phyloP scores from a whole-genome alignment of 148 eudicot genomes.

The Suaeda aralocaspica region DNA sequence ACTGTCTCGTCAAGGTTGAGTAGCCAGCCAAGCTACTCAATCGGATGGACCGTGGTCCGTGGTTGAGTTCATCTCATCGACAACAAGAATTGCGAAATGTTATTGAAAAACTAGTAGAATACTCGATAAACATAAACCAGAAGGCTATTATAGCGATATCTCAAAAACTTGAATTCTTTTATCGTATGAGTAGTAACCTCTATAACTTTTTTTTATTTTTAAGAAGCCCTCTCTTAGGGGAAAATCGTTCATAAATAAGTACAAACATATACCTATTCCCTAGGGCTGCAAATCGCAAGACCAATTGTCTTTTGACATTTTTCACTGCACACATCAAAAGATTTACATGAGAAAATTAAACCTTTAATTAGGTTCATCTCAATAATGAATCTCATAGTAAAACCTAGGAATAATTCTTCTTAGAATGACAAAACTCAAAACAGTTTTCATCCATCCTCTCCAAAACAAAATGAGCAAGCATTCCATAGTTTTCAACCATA shows the following conservation, averaged over 20 bases:
- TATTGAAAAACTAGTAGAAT: too few species aligned
- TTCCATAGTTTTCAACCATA: conserved; percentile 23
- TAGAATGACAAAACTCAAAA: conserved; percentile 23
- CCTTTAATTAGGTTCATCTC: too few species aligned
- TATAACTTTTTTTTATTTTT: neutral
- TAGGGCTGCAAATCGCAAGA: conserved; percentile 4
- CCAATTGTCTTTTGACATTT: neutral
- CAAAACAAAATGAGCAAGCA: conserved; percentile 29
- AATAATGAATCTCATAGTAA: neutral
- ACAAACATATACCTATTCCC: neutral
- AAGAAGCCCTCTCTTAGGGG: conserved; percentile 1
- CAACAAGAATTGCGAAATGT: too few species aligned
- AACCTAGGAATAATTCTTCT: conserved; percentile 6
- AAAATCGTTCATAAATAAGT: neutral
- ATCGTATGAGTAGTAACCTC: neutral
- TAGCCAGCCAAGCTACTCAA: too few species aligned
- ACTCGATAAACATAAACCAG: too few species aligned
- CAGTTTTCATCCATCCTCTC: conserved; percentile 27
- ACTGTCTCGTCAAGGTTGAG: too few species aligned
- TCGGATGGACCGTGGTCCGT: too few species aligned
- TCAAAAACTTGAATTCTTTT: neutral
- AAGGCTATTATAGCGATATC: too few species aligned
- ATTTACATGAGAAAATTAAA: neutral
- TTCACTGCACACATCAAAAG: neutral
- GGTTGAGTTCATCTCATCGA: too few species aligned